phyloP scores from a whole-genome alignment of 2,329 filamentous ascomycete genomes.

The Allantophomopsis lycopodina region DNA sequence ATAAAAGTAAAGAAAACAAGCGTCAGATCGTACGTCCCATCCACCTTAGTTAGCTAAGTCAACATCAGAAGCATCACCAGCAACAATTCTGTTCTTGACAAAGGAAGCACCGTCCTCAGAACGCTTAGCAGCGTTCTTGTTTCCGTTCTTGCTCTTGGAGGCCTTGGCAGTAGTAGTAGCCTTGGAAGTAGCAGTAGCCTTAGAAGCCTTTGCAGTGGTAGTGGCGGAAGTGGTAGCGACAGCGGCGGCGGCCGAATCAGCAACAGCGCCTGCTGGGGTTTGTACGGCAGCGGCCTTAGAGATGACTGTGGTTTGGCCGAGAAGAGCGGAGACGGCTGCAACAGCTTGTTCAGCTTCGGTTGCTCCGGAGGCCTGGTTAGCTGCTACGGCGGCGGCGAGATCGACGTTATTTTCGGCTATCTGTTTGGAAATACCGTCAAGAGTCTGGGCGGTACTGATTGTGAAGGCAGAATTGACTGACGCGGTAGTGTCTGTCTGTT shows the following conservation, averaged over 20 bases:
- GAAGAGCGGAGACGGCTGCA: conserved; percentile 13
- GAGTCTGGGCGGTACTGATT: conserved; percentile 30
- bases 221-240: conserved; percentile 8
- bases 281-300: conserved; percentile 18
- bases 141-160: conserved; percentile 1
- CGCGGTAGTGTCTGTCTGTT: conserved; percentile 32
- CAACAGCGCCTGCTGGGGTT: conserved; percentile 15
- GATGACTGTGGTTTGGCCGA: conserved; percentile 14
- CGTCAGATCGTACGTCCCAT: neutral
- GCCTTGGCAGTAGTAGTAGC: neutral
- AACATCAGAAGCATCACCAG: neutral
- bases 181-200: too few relatives aligned
- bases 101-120: neutral
- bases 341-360: conserved; percentile 16
- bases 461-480: conserved; percentile 27
- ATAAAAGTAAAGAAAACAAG: neutral
- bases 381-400: conserved; percentile 29
- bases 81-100: neutral
- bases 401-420: conserved; percentile 35
- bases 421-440: conserved; percentile 31
- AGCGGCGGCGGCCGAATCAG: conserved; percentile 4
- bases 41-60: neutral
- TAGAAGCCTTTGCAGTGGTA: conserved; percentile 2
- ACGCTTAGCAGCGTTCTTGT: conserved; percentile 1
- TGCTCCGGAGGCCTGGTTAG: conserved; percentile 27